These are phyloP conservation scores for Teratosphaeria epicoccoides DNA, from an alignment of 2,329 filamentous ascomycete species.

Conservation along the genomic window DNA sequence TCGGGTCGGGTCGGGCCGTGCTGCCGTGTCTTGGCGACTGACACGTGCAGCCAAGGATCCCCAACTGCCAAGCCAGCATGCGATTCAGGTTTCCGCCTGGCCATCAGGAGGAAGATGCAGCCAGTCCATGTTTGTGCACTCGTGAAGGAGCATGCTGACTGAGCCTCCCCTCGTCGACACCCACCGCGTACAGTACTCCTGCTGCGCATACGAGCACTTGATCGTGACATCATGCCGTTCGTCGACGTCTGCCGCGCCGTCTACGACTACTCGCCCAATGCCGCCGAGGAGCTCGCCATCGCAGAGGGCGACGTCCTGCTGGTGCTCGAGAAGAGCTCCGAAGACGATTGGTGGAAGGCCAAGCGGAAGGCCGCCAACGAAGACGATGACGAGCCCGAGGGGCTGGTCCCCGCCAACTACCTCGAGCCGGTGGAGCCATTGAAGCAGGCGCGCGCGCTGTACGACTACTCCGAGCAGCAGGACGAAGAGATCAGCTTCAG, in stretches of 20 bases:
- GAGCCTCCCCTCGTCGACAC: too few species aligned
- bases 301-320: slow-evolving; percentile 81
- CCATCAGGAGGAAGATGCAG: too few species aligned
- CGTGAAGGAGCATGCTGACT: too few species aligned
- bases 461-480: slow-evolving; percentile 92
- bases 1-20: too few species aligned
- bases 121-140: too few species aligned
- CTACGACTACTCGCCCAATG: slow-evolving; percentile 86
- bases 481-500: slow-evolving; percentile 95
- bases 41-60: background rate
- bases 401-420: slow-evolving; percentile 89
- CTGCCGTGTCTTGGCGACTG: background rate
- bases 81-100: too few species aligned
- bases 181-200: too few species aligned
- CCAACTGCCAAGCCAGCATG: too few species aligned
- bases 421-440: slow-evolving; percentile 68
- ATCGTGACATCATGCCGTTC: slow-evolving; percentile 62
- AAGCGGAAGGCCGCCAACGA: slow-evolving; percentile 74
- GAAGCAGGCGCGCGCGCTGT: slow-evolving; percentile 77
- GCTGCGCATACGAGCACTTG: background rate
- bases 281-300: slow-evolving; percentile 74
- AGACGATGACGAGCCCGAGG: slow-evolving; percentile 85
- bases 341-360: slow-evolving; percentile 93
- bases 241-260: slow-evolving; percentile 80
- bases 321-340: slow-evolving; percentile 65